Conservation (phyloP, 192 early-diverging fungal species). For the Backusella parvicylindrica region DNA sequence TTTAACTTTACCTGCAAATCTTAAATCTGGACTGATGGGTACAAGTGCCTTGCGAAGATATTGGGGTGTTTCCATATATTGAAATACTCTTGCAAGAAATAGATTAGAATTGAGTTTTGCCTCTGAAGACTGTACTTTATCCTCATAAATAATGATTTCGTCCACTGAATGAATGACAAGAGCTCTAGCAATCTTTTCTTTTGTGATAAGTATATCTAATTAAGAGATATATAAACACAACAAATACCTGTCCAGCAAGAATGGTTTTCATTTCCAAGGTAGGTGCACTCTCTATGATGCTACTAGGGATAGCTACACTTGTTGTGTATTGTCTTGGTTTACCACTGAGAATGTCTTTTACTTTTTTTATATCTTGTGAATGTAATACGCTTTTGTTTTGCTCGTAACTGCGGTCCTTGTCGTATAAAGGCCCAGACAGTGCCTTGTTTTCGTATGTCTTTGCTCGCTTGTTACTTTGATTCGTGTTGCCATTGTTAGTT, state of each 20-base stretch:
- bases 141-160: slow-evolving; percentile 63
- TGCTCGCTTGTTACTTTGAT: not conserved
- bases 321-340: slow-evolving; percentile 52
- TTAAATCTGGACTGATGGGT: slow-evolving; percentile 62
- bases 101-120: slow-evolving; percentile 44
- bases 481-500: not conserved
- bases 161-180: slow-evolving; percentile 60
- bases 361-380: slow-evolving; percentile 3
- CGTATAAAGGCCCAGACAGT: slow-evolving; percentile 41
- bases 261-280: slow-evolving; percentile 65
- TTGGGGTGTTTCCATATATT: slow-evolving; percentile 68
- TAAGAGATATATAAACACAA: not conserved
- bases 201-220: not conserved
- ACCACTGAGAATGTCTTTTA: not conserved
- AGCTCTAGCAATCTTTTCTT: slow-evolving; percentile 50
- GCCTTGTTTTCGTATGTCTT: slow-evolving; percentile 42
- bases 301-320: slow-evolving; percentile 62
- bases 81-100: slow-evolving; percentile 63
- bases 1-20: slow-evolving; percentile 61
- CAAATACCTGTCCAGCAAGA: slow-evolving; percentile 62
- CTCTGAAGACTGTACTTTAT: slow-evolving; percentile 35
- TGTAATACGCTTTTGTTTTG: slow-evolving; percentile 13
- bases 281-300: slow-evolving; percentile 59
- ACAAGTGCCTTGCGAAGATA: slow-evolving; percentile 64
- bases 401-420: slow-evolving; percentile 14